Base-by-base conservation (phyloP, 345 rosid species). In the Corchorus capsularis region DNA sequence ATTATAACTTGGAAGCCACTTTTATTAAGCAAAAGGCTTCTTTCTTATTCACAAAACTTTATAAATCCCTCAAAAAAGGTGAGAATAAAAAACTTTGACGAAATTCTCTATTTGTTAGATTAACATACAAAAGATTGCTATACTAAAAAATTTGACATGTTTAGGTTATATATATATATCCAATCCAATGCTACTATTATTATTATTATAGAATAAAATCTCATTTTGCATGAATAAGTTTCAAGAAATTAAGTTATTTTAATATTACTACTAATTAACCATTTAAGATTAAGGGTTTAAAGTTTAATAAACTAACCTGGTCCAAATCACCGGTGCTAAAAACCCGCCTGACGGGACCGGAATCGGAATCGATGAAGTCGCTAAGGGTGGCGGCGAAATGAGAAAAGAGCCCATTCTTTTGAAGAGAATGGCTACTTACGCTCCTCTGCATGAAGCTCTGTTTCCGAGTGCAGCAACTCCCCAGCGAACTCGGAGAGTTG, bases 261-360 rank as follows among this genome's bases (percentile, higher is more conserved):
- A 27, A 27, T 27, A 27, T 27, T 27, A 27, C 27, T 27, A 27
- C 27, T 27, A 27, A 27, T 27, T 27, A 39, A 39, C 43, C 43
- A 39, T 39, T 39, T 4, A 45, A 41, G 7, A 1, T 6, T 45
- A 45, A 45, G 9, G 10, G 47, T 45, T 45, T 45, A 6, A 27
- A 45, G 8, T 45, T 45, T 0, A 10, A 8, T 45, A 1, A 19
- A 69, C 81, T 84, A 56, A 94, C 98, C 81, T 83, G 92, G 49
- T 66, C 45, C 85, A 90, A 74, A 75, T 93, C 99, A 65, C 93
- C 96, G 37, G 96, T 84, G 82, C 97, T 93, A 73, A 79, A 92
- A 70, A 88, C 96, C 86, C 93, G 89, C 75, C 93, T 85, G 5
- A 87, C 92, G n/a, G 89, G 86, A 76, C 88, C 82, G 3, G 41